Evolutionary conservation across 2,329 filamentous ascomycete genomes (phyloP).

Genomic region (Monosporascus ibericus): DNA sequence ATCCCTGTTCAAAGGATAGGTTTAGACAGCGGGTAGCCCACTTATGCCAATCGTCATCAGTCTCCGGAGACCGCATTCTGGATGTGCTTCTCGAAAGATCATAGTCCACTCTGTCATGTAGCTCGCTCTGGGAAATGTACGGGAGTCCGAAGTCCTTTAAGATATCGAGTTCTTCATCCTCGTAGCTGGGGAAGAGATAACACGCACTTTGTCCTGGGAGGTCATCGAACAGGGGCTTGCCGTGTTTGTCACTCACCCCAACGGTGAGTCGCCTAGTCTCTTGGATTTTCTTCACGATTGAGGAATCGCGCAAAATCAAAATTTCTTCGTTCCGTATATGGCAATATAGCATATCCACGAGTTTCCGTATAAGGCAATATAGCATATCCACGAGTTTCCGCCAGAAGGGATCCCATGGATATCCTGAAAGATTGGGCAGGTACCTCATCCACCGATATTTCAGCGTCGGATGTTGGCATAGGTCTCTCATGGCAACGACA

Average conservation of each 20-base stretch:
- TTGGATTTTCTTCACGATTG: no score
- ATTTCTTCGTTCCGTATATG: slow-evolving; percentile 2
- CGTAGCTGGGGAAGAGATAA: slow-evolving; percentile 10
- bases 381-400: slow-evolving; percentile 18
- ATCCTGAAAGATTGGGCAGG: slow-evolving; percentile 26
- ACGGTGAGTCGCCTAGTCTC: neutral
- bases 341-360: slow-evolving; percentile 19
- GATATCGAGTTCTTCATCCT: neutral
- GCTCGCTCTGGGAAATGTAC: neutral
- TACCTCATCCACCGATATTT: slow-evolving; percentile 40
- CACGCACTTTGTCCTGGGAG: neutral
- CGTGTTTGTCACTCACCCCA: slow-evolving; percentile 6
- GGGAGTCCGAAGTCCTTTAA: slow-evolving; percentile 5
- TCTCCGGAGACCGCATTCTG: slow-evolving; percentile 12
- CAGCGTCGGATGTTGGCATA: slow-evolving; percentile 31
- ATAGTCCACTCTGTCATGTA: slow-evolving; percentile 5
- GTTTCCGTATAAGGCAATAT: neutral
- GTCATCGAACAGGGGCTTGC: slow-evolving; percentile 19
- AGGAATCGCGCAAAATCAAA: neutral
- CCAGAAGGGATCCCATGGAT: slow-evolving; percentile 24
- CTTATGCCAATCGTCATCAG: slow-evolving; percentile 11
- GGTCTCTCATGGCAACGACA: slow-evolving; percentile 28
- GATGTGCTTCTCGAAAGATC: slow-evolving; percentile 7
- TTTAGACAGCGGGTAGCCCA: slow-evolving; percentile 13
- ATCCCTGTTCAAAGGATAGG: neutral